Evolutionary conservation across 768 basidiomycete genomes (phyloP), one percentile per base, ranked within the genome.

Genomic region (Chiua virens): DNA sequence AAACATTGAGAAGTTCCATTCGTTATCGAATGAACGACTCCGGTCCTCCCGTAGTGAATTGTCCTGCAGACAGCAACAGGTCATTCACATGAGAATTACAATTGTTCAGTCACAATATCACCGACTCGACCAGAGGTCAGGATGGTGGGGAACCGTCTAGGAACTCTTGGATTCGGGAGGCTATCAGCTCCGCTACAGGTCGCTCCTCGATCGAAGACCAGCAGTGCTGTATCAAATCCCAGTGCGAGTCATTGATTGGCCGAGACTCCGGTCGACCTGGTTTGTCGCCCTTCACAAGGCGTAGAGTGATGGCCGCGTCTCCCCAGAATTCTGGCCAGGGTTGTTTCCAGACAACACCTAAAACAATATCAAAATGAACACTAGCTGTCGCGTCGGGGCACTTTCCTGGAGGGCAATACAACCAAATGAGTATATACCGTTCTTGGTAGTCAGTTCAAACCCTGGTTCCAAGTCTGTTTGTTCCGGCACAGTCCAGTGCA

Each of bases 401-500:
- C 30, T 30, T 30, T 5, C 53, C 42, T 54, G 49, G 25, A 54
- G 53, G 15, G 23, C 37, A 18, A 76, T 69, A 55, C 72, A 73
- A 8, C 53, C 53, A 34, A 50, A 54, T 32, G 49, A 34, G 34
- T 34, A 34, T 34, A 34, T 34, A 6, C 17, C 34, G 7, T 15
- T 34, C 34, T 34, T 34, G 32, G 25, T 38, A 1, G 36, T 37
- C 36, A 2, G 15, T 10, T 20, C 50, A 45, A 3, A 18, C 18
- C 8, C 34, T 25, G 21, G 42, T 15, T 69, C 61, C 14, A 5
- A 13, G 5, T 27, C 61, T 49, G 34, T 57, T 22, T 42, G 60
- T n/a, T 69, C 56, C 0, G 73, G 61, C 45, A 76, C 76, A 8
- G 74, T 71, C 75, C 76, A 78, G 1, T 76, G 70, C 27, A 76